Percentiles rank a stretch among this genome's conserved stretches.
Evolutionary conservation across 352 stramenopile genomes (phyloP).

Genomic region (Phytopythium kandeliae): DNA sequence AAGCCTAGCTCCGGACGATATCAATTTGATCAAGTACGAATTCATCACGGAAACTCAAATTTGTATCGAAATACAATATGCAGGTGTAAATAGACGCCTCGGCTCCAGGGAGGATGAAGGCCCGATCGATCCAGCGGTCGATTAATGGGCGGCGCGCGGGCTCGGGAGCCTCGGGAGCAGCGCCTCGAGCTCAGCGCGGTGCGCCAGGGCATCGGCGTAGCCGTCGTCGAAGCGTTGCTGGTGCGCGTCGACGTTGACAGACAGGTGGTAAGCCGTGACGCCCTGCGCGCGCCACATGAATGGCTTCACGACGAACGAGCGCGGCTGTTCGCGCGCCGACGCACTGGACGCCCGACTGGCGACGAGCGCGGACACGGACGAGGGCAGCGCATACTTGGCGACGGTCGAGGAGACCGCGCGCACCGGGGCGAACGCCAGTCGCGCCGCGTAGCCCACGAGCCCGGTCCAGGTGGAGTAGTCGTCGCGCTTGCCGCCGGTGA

Average conservation of each 20-base stretch:
- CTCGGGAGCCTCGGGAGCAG: conserved; percentile 12
- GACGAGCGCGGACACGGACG: conserved; percentile 33
- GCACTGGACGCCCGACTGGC: conserved; percentile 14
- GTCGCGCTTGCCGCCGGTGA: conserved; percentile 56
- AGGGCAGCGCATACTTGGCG: conserved; percentile 30
- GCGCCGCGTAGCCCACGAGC: conserved; percentile 42
- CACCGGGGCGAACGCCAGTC: conserved; percentile 36
- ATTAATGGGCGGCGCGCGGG: too few species aligned
- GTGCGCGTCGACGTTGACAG: conserved; percentile 41
- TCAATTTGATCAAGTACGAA: too few species aligned
- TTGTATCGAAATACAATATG: too few species aligned
- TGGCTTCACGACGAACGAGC: conserved; percentile 48
- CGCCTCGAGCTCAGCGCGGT: conserved; percentile 44
- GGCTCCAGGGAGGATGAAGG: too few species aligned
- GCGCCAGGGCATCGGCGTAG: conserved; percentile 48
- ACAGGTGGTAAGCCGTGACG: conserved; percentile 49
- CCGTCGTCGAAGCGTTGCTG: conserved; percentile 51
- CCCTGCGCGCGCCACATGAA: conserved; percentile 58
- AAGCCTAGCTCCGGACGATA: too few species aligned
- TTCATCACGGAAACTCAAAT: too few species aligned
- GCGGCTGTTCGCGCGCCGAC: conserved; percentile 6
- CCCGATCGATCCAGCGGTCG: too few species aligned
- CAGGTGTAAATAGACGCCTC: too few species aligned
- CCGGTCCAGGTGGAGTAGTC: conserved; percentile 56
- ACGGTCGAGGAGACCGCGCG: conserved; percentile 30